Evolutionary conservation across 495 filamentous ascomycete species (phyloP), one percentile per base, ranked within the genome.

Genomic region (Corynascus novoguineensis): DNA sequence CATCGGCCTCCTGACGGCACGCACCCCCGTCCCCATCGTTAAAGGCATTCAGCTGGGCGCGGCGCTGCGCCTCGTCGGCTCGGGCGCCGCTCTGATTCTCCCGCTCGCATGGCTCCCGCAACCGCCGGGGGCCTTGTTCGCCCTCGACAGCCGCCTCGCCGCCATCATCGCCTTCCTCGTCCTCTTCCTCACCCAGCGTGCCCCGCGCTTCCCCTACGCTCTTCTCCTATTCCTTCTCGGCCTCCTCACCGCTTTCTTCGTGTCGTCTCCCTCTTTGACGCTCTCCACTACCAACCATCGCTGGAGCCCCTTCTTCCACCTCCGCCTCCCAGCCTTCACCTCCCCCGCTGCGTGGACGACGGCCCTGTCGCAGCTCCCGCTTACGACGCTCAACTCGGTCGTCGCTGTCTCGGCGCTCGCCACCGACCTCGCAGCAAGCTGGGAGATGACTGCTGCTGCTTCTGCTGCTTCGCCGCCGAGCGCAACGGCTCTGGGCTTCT

Each of bases 1-100:
- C 10, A 73, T 96, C 8, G 74, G 72, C 45, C 86, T 83, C 79
- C 83, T 88, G 54, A 80, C 84, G 8, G 67, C 74, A n/a, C 75
- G 81, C 8, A 86, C 95, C 24, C 92, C 92, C 1, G 80, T 88
- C 17, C 89, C 90, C 4, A 84, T 97, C 4, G 82, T 97, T 53
- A 95, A 93, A 66, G 92, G 92, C 11, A 96, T 97, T 63, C 92
- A 97, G 71, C 82, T 96, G 45, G 92, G 92, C 24, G 91, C 92
- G 4, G 92, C 90, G 0, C 72, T 97, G 24, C 85, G 83, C 12
- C 79, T 97, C 12, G 76, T 88, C 41, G 81, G 92, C 50, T 86
- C 87, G 22, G 3, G 76, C 77, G 53, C 41, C 1, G 10, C 0
- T 22, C 72, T 90, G 34, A 78, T 89, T 9, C 69, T 74, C 17